phyloP scores from a whole-genome alignment of 2,329 filamentous ascomycete species.

The Celoporthe dispersa region DNA sequence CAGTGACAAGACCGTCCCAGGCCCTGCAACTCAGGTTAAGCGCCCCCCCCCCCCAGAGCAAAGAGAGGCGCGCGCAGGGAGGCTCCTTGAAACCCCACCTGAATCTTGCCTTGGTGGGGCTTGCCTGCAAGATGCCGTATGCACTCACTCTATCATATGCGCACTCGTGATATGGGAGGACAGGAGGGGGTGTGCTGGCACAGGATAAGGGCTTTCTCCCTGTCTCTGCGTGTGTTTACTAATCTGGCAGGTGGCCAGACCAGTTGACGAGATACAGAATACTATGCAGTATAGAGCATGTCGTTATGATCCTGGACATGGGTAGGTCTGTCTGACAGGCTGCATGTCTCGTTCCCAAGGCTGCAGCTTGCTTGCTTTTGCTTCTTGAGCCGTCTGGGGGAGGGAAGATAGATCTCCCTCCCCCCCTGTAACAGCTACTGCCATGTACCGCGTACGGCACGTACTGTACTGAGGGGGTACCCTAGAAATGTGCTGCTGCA shows the following conservation, averaged over 20 bases:
- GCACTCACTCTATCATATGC: conserved; percentile 16
- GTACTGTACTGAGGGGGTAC: not conserved
- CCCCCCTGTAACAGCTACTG: not conserved
- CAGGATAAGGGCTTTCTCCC: not conserved
- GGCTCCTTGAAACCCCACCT: conserved; percentile 29
- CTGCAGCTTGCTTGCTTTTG: not conserved
- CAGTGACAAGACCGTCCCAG: not conserved
- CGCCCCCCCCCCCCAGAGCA: not conserved
- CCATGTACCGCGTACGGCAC: not conserved
- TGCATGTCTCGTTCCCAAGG: not conserved
- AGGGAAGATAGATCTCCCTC: not conserved
- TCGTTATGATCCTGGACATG: not conserved
- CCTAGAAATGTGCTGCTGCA: not conserved
- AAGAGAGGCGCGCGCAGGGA: conserved; percentile 8
- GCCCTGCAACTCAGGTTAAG: not conserved
- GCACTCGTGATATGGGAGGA: not conserved
- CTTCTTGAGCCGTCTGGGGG: not conserved
- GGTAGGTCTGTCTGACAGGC: not conserved
- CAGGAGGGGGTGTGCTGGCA: not conserved
- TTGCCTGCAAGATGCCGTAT: conserved; percentile 14
- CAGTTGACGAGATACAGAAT: not conserved
- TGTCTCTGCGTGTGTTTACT: not conserved
- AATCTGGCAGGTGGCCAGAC: conserved; percentile 5
- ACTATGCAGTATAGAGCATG: not conserved
- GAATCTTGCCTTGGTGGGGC: conserved; percentile 29